Conservation (phyloP, 139 green algal genomes). For the Tetraselmis striata region DNA sequence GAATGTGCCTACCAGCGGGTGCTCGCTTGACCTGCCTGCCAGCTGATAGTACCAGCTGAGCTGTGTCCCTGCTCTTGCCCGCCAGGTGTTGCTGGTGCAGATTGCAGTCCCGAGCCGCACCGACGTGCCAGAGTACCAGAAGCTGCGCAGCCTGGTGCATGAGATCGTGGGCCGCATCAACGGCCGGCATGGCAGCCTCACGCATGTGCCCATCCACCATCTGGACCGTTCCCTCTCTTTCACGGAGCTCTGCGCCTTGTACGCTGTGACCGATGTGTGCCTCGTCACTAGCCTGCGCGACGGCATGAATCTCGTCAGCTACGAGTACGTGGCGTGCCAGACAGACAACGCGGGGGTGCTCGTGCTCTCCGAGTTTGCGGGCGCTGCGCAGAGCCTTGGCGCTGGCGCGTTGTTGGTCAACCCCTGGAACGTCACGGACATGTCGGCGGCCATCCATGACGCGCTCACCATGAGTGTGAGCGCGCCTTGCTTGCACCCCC, state of each 20-base stretch:
- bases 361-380: slow-evolving; percentile 96
- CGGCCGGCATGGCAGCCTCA: slow-evolving; percentile 92
- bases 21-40: no score
- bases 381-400: slow-evolving; percentile 75
- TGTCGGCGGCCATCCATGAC: slow-evolving; percentile 79
- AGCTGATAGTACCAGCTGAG: no score
- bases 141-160: slow-evolving; percentile 88
- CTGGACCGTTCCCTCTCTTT: slow-evolving; percentile 87
- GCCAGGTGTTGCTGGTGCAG: slow-evolving; percentile 86
- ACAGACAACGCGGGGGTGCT: slow-evolving; percentile 85
- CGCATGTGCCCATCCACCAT: slow-evolving; percentile 96
- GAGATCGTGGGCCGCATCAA: slow-evolving; percentile 99
- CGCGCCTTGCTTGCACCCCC: neutral
- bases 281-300: slow-evolving; percentile 79
- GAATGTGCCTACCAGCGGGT: no score
- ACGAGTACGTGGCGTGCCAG: slow-evolving; percentile 89
- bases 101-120: slow-evolving; percentile 93
- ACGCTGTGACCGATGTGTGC: slow-evolving; percentile 77
- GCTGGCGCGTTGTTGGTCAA: slow-evolving; percentile 96
- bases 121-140: slow-evolving; percentile 95
- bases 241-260: slow-evolving; percentile 93
- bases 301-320: slow-evolving; percentile 92
- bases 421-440: slow-evolving; percentile 96
- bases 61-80: neutral
- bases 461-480: slow-evolving; percentile 68